Base-by-base conservation (phyloP, 495 filamentous ascomycete species). In the Daldinia bambusicola region DNA sequence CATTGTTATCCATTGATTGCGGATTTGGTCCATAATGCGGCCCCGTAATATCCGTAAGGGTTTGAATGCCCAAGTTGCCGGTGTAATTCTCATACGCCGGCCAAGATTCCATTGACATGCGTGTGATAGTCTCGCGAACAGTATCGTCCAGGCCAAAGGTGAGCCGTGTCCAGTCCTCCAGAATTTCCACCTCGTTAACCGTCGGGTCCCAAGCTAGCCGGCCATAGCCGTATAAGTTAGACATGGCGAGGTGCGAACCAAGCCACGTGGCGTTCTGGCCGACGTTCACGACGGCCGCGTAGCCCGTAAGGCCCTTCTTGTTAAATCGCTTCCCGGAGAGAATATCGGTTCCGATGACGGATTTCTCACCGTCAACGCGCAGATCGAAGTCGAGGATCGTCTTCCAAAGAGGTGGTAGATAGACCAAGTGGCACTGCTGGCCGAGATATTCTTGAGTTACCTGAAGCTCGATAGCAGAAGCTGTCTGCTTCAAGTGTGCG, bases 141-240 rank as follows among this genome's bases (percentile, higher is more conserved):
- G 71, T 74, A 0, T 69, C 74, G 62, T 90, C 82, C 10, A 80
- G 71, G 6, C 86, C 82, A 57, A 91, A 93, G 1, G 90, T 93
- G 4, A 93, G 80, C 6, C 84, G 82, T 30, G 82, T 88, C 90
- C 90, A 93, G 64, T 90, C 87, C 68, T 88, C 75, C 1, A 92
- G 77, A 1, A 92, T 80, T 0, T 69, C 73, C 2, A 66, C 70
- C 36, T 82, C 74, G 43, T 87, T 81, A 0, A 71, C 67, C 0
- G 79, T 75, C 0, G 90, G 85, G 62, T 89, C 77, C 90, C 90
- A 93, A 0, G 89, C 88, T 20, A 91, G 63, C 12, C 84, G 82
- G 12, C 90, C 90, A 70, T 88, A 93, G 3, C 89, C 89, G 69
- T 91, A 93, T 5, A 93, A 77, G 77, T 92, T 93, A 1, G 90